Percentiles rank a stretch among this genome's conserved stretches.
Evolutionary conservation across 306 rosid species (phyloP).

Genomic region (Citrullus colocynthis): DNA sequence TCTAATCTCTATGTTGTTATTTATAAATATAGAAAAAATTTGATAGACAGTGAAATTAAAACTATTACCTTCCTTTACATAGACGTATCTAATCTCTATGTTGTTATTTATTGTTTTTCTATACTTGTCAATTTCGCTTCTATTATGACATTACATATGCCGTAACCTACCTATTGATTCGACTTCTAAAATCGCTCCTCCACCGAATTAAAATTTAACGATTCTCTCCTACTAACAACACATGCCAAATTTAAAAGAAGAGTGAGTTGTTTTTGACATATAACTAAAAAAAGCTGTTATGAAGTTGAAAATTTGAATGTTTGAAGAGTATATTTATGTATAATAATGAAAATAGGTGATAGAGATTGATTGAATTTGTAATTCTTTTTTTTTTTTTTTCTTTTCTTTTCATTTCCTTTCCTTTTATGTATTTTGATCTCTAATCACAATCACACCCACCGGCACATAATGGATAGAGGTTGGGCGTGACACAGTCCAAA

Average conservation of each 20-base stretch:
- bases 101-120: no score
- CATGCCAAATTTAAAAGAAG: neutral
- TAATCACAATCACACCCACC: neutral
- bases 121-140: no score
- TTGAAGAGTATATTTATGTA: neutral
- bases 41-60: no score
- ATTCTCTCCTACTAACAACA: no score
- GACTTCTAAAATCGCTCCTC: no score
- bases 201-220: no score
- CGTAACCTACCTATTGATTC: no score
- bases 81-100: no score
- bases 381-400: neutral
- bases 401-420: neutral
- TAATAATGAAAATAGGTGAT: neutral
- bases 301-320: neutral
- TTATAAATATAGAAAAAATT: no score
- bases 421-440: neutral
- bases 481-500: neutral
- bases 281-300: neutral
- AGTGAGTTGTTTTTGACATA: neutral
- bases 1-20: no score
- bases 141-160: no score
- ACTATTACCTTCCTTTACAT: no score
- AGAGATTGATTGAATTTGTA: neutral
- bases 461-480: neutral